Evolutionary conservation across 1,284 basidiomycete genomes (phyloP).

Genomic region (Cystobasidiaceae sp.): DNA sequence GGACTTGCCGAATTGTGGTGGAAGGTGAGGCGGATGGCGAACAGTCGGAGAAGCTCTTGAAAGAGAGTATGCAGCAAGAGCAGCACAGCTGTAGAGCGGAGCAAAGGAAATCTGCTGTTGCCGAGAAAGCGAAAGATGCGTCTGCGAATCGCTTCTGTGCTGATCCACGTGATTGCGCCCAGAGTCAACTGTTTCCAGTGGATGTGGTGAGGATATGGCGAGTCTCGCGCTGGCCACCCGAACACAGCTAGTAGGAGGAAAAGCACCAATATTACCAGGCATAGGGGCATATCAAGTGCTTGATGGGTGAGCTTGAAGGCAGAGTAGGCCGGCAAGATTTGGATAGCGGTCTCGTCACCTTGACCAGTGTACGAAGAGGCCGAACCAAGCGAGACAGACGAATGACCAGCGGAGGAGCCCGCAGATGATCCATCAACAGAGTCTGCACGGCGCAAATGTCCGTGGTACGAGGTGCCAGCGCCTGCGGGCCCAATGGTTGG

Average conservation of each 20-base stretch:
- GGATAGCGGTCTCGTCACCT: neutral
- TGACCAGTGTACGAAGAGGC: neutral
- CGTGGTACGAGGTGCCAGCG: slow-evolving; percentile 8
- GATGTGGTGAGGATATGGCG: slow-evolving; percentile 18
- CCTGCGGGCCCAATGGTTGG: neutral
- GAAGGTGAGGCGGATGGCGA: slow-evolving; percentile 18
- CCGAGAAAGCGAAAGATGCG: slow-evolving; percentile 8
- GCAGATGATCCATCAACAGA: neutral
- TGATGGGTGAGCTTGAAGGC: slow-evolving; percentile 19
- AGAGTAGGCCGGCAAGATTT: slow-evolving; percentile 7
- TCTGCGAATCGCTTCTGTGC: slow-evolving; percentile 22
- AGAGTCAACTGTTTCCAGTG: slow-evolving; percentile 13
- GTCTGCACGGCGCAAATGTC: neutral
- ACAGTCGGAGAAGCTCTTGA: slow-evolving; percentile 12
- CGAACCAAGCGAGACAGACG: neutral
- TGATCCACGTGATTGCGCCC: slow-evolving; percentile 22
- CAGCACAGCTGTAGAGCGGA: slow-evolving; percentile 6
- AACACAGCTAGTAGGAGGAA: slow-evolving; percentile 17
- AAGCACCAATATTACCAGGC: slow-evolving; percentile 19
- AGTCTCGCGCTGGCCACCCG: slow-evolving; percentile 24
- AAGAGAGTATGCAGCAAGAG: slow-evolving; percentile 1
- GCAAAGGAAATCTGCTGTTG: neutral
- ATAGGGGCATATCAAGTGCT: slow-evolving; percentile 15
- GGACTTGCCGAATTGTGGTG: too few relatives aligned
- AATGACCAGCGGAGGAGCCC: neutral